Conservation (phyloP, 2,329 filamentous ascomycete species). For the Epichloe aotearoae region DNA sequence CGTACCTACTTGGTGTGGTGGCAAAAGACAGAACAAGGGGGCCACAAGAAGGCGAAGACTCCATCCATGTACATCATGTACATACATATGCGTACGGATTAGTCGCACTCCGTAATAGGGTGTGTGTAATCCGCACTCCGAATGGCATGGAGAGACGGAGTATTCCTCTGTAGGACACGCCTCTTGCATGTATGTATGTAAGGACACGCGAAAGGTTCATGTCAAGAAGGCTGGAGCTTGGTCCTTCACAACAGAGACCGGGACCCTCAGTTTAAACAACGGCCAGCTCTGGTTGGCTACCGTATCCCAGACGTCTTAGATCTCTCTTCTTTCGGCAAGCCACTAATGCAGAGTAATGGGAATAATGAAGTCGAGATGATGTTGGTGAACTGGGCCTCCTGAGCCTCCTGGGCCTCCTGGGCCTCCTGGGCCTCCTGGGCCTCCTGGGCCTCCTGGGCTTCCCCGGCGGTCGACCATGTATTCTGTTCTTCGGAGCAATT, state of each 20-base stretch:
- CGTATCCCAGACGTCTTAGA: constrained; percentile 17
- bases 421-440: too few species aligned
- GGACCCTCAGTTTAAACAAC: not conserved
- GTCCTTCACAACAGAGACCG: not conserved
- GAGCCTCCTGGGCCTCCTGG: too few species aligned
- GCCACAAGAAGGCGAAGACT: not conserved
- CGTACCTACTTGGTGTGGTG: constrained; percentile 4
- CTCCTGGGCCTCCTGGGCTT: too few species aligned
- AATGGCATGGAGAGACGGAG: not conserved
- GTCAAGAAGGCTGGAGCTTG: not conserved
- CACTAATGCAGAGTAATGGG: constrained; percentile 20
- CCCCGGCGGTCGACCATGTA: not conserved
- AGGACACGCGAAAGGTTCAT: not conserved
- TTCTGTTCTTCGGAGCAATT: too few species aligned
- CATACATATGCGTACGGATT: not conserved
- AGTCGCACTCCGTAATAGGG: too few species aligned
- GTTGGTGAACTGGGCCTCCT: not conserved
- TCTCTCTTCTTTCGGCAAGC: constrained; percentile 17
- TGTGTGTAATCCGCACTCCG: not conserved
- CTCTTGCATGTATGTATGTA: too few species aligned
- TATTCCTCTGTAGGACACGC: not conserved
- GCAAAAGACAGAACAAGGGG: constrained; percentile 5
- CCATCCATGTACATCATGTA: not conserved
- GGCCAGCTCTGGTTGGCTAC: constrained; percentile 14
- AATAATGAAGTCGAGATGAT: not conserved